Percentiles rank a stretch among this genome's conserved stretches.
Evolutionary conservation across 345 rosid genomes (phyloP).

Genomic region (Turnera subulata): DNA sequence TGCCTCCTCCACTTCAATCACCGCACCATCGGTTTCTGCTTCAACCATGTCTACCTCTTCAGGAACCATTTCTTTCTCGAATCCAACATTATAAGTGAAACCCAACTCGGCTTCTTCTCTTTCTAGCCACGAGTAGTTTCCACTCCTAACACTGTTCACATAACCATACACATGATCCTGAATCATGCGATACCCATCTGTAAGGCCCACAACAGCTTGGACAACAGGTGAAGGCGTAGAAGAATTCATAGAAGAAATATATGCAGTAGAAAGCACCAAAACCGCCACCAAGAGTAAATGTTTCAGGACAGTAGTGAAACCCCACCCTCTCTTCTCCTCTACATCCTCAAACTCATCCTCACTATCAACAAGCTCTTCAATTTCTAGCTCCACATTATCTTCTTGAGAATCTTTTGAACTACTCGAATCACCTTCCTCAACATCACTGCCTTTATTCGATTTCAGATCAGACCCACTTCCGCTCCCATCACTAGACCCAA

Average conservation of each 20-base stretch:
- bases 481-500: neutral
- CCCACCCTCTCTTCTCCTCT: constrained; percentile 26
- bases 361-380: too few species aligned
- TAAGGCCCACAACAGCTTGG: constrained; percentile 12
- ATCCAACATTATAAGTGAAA: neutral
- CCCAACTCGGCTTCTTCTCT: neutral
- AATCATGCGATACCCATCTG: constrained; percentile 17
- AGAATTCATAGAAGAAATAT: constrained; percentile 35
- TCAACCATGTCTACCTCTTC: constrained; percentile 2
- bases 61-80: neutral
- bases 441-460: neutral
- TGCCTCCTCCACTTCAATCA: neutral
- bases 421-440: constrained; percentile 11
- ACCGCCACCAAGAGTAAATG: constrained; percentile 22
- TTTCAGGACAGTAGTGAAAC: constrained; percentile 20
- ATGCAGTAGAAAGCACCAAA: constrained; percentile 26
- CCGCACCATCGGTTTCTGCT: constrained; percentile 1
- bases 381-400: constrained; percentile 3
- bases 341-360: constrained; percentile 23
- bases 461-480: constrained; percentile 2
- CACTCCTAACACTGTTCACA: constrained; percentile 7
- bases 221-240: constrained; percentile 12
- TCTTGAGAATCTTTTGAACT: constrained; percentile 8
- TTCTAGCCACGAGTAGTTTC: constrained; percentile 1
- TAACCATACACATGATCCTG: constrained; percentile 15